These are phyloP conservation scores for Cryptosporidium ryanae DNA, from an alignment of 169 alveolate species.

Conservation along the genomic window DNA sequence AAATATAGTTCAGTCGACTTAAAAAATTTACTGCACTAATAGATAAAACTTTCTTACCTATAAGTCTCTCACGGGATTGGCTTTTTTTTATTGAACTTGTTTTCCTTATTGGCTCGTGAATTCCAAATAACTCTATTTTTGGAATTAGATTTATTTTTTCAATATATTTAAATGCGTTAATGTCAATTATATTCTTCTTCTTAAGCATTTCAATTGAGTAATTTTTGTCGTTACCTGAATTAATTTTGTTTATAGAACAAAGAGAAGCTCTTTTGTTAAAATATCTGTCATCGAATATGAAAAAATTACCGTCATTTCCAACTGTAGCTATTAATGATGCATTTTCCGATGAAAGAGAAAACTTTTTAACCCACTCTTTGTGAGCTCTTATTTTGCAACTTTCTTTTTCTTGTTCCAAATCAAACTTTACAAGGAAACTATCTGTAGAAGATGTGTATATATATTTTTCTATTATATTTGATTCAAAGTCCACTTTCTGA, in stretches of 20 bases:
- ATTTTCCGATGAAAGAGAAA: conserved; percentile 25
- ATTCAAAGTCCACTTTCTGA: conserved; percentile 9
- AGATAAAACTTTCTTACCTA: conserved; percentile 30
- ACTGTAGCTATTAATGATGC: conserved; percentile 60
- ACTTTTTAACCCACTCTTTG: conserved; percentile 65
- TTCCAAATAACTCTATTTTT: conserved; percentile 24
- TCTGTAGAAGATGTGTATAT: conserved; percentile 58
- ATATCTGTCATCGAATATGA: conserved; percentile 38
- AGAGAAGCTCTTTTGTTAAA: neutral
- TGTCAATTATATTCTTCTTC: neutral
- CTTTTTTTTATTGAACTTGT: conserved; percentile 18
- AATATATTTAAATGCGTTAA: neutral
- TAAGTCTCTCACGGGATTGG: conserved; percentile 8
- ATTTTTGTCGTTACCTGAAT: neutral
- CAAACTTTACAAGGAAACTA: conserved; percentile 53
- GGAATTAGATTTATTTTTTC: conserved; percentile 36
- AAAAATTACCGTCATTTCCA: conserved; percentile 59
- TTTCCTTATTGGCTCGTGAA: conserved; percentile 12
- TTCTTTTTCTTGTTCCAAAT: conserved; percentile 40
- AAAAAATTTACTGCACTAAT: conserved; percentile 60
- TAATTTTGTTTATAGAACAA: neutral
- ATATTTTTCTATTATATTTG: conserved; percentile 22
- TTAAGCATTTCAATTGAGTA: neutral
- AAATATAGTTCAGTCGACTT: conserved; percentile 16
- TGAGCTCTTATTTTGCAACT: conserved; percentile 57